These are phyloP conservation scores for Sporopachydermia quercuum DNA, from an alignment of 805 yeast species.

Conservation along the genomic window DNA sequence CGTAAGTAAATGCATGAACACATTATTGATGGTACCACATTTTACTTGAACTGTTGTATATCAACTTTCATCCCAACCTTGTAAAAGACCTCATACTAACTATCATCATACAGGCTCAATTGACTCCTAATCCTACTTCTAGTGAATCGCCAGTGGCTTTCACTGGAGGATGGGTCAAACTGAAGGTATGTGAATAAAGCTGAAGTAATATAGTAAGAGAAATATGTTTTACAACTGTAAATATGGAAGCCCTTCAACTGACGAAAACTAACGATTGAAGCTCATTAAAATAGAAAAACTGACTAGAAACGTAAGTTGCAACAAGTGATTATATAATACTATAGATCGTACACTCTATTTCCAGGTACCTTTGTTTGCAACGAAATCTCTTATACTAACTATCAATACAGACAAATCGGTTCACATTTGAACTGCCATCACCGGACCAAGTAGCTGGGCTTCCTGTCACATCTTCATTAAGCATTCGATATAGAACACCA, in stretches of 20 bases:
- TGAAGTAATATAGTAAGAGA: background rate
- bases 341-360: no score
- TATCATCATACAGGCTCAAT: no score
- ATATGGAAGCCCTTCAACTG: background rate
- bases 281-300: constrained; percentile 1
- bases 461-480: background rate
- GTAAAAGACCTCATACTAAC: no score
- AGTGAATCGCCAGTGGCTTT: background rate
- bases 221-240: background rate
- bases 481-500: background rate
- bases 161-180: background rate
- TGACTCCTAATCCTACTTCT: no score
- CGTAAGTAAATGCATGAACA: no score
- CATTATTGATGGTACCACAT: no score
- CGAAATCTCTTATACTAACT: no score
- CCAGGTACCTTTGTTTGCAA: no score
- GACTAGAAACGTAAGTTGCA: background rate
- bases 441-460: background rate
- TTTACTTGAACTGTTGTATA: no score
- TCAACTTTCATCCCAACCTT: no score
- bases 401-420: background rate
- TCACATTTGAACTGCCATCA: background rate
- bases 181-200: background rate
- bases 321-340: no score
- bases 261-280: background rate